Evolutionary conservation across 306 rosid genomes (phyloP), one percentile per base, ranked within the genome.

Genomic region (Gleditsia sinensis): DNA sequence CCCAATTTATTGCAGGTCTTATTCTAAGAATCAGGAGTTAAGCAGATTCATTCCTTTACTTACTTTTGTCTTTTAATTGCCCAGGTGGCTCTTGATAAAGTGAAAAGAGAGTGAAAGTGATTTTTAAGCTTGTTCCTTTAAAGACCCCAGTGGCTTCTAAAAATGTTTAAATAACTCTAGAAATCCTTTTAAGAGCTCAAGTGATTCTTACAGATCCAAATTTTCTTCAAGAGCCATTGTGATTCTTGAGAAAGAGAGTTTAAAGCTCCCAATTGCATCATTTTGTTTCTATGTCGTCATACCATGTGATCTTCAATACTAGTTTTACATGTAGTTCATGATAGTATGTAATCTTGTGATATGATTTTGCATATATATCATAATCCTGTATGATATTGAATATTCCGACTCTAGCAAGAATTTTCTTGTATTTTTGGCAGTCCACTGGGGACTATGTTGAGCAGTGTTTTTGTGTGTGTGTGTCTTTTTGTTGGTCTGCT

Each of bases 231-330:
- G 39, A 25, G 12, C 37, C 12, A 10, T 6, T 16, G 13, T 57
- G 23, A 57, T 10, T 30, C 64, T 57, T 4, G 4, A 14, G 65
- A 30, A n/a, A 0, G 25, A n/a, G 14, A 5, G 13, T 11, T 54
- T 54, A 54, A 24, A 10, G 39, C 21, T 6, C 11, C 40, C 39
- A n/a, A 7, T 77, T 19, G 36, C 17, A 74, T 56, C 62, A 54
- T 36, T 73, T 11, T 37, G 67, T 28, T 46, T 69, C 49, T 63
- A 64, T 71, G 20, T 71, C 61, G 56, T 32, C 51, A 37, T 27
- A 75, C 64, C 42, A 45, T 11, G 32, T 3, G 13, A 34, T 55
- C 66, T 72, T 23, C 14, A 36, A 20, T 59, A 14, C 7, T 50
- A 19, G 27, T 49, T 53, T 23, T 59, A 36, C 28, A 57, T 56